A percentile compares a stretch with the other conserved stretches of the same genome.
These are phyloP conservation scores for Setaria viridis DNA, from an alignment of 202 grass and related monocot species.

Conservation along the genomic window DNA sequence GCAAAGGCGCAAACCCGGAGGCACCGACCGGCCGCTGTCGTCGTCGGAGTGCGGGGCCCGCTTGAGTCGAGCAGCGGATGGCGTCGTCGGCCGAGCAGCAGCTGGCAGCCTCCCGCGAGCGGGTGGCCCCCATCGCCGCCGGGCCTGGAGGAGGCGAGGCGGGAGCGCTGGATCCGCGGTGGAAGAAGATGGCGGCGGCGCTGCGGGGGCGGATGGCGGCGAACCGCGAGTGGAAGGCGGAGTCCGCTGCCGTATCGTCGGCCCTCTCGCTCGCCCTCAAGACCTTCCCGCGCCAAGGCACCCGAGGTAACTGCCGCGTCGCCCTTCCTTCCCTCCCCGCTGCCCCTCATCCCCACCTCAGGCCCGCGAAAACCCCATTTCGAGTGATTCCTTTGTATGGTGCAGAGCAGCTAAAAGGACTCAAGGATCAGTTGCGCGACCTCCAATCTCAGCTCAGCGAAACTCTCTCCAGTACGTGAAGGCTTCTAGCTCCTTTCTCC, in stretches of 20 bases:
- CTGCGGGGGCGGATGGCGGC: too few species aligned
- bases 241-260: not conserved
- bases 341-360: not conserved
- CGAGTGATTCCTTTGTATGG: not conserved
- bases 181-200: not conserved
- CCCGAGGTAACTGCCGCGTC: not conserved
- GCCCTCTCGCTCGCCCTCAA: not conserved
- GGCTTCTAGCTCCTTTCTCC: not conserved
- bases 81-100: not conserved
- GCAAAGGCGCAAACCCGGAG: not conserved
- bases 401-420: slow-evolving; percentile 54
- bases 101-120: slow-evolving; percentile 37
- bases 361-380: not conserved
- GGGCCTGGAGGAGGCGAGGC: not conserved
- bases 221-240: not conserved
- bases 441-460: slow-evolving; percentile 46
- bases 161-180: not conserved
- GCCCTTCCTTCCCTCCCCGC: not conserved
- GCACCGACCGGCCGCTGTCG: not conserved
- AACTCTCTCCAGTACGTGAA: slow-evolving; percentile 56
- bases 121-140: not conserved
- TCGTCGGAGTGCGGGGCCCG: not conserved
- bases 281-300: not conserved
- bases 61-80: not conserved
- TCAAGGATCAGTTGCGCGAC: slow-evolving; percentile 48